A percentile compares a stretch with the other conserved stretches of the same genome.
These are phyloP conservation scores for Phytophthora syringae DNA, from an alignment of 352 stramenopile species.

Conservation along the genomic window DNA sequence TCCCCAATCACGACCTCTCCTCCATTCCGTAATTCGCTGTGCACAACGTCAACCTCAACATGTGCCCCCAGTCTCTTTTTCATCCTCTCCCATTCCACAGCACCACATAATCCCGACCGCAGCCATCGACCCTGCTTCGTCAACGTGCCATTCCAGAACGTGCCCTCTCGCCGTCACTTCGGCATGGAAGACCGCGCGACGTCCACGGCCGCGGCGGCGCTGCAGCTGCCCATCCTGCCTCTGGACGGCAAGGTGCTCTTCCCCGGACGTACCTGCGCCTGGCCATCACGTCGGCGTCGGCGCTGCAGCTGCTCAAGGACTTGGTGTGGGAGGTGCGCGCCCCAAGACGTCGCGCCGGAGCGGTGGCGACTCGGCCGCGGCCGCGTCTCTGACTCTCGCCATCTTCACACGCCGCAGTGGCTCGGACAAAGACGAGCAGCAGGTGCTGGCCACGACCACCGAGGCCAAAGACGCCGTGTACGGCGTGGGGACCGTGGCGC, in stretches of 20 bases:
- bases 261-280: conserved; percentile 78
- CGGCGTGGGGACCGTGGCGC: conserved; percentile 63
- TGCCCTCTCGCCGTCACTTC: conserved; percentile 1
- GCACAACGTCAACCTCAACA: conserved; percentile 10
- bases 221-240: conserved; percentile 69
- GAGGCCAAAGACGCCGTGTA: conserved; percentile 52
- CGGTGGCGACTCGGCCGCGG: conserved; percentile 16
- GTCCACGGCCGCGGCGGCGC: conserved; percentile 28
- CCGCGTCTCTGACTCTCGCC: conserved; percentile 57
- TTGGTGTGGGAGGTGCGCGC: conserved; percentile 75
- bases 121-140: conserved; percentile 17
- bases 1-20: not conserved
- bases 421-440: conserved; percentile 8
- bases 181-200: conserved; percentile 31
- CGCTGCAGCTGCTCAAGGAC: conserved; percentile 80
- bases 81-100: not conserved
- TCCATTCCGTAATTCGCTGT: not conserved
- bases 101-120: conserved; percentile 13
- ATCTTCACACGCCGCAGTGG: conserved; percentile 67
- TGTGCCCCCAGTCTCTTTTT: not conserved
- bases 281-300: conserved; percentile 62
- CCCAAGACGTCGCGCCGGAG: conserved; percentile 47
- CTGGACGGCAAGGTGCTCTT: conserved; percentile 76
- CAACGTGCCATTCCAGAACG: conserved; percentile 34
- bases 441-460: conserved; percentile 25